phyloP scores from a whole-genome alignment of 2,329 filamentous ascomycete genomes.

The Harringtonia aguacate region DNA sequence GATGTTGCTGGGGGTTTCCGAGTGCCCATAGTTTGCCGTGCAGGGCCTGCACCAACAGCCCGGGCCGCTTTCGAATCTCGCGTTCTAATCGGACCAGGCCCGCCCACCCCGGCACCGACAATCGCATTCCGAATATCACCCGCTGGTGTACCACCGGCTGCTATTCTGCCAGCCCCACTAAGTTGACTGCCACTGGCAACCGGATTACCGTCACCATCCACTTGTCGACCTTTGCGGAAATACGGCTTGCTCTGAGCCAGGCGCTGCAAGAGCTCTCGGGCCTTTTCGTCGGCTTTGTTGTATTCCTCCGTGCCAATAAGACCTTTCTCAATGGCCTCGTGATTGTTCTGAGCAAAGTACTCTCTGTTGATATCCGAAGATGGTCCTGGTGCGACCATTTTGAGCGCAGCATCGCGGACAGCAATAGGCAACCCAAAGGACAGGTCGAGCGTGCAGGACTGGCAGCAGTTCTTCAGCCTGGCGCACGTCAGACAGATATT shows the following conservation, averaged over 20 bases:
- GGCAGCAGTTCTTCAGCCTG: constrained; percentile 95
- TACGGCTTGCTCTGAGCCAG: constrained; percentile 91
- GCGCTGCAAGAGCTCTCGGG: constrained; percentile 71
- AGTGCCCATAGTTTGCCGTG: constrained; percentile 30
- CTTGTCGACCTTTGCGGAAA: constrained; percentile 73
- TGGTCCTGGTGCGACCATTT: constrained; percentile 93
- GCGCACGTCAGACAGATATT: constrained; percentile 96
- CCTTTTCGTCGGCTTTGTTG: constrained; percentile 95
- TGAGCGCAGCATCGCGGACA: constrained; percentile 88
- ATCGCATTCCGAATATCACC: constrained; percentile 30
- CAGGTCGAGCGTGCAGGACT: constrained; percentile 96
- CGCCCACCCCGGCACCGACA: constrained; percentile 47
- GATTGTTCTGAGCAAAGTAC: constrained; percentile 96
- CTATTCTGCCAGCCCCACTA: constrained; percentile 22
- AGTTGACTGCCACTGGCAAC: constrained; percentile 17
- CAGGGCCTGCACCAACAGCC: constrained; percentile 34
- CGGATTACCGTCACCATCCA: constrained; percentile 47
- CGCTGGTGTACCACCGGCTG: neutral
- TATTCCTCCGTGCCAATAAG: constrained; percentile 73
- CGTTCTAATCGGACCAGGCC: constrained; percentile 69
- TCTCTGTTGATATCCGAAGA: constrained; percentile 89
- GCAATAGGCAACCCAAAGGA: constrained; percentile 92
- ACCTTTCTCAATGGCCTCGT: constrained; percentile 89
- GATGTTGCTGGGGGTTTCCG: constrained; percentile 52
- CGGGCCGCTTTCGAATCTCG: constrained; percentile 47